These are phyloP conservation scores for Penicillium steckii DNA, from an alignment of 495 filamentous ascomycete genomes.

Conservation along the genomic window DNA sequence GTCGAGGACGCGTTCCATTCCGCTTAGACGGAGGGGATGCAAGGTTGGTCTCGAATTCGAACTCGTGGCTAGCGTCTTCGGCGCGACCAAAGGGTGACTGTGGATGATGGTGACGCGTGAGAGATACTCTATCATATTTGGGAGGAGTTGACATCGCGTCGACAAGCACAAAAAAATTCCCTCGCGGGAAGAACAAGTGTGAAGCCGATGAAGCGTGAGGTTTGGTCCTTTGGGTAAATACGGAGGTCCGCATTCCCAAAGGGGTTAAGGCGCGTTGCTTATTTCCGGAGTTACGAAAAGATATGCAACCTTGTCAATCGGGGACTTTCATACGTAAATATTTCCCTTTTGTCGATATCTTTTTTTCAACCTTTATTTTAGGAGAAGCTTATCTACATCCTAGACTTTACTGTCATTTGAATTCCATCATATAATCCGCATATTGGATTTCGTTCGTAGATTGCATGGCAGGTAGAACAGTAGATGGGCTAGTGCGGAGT, in stretches of 20 bases:
- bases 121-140: conserved; percentile 15
- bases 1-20: conserved; percentile 27
- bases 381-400: no score
- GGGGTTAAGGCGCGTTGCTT: conserved; percentile 25
- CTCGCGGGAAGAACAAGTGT: conserved; percentile 2
- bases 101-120: conserved; percentile 29
- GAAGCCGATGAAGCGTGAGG: neutral
- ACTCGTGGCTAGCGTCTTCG: conserved; percentile 23
- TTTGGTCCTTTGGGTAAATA: conserved; percentile 12
- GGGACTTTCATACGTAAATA: no score
- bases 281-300: no score
- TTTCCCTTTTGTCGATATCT: no score
- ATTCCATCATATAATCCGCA: no score
- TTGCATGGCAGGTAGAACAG: no score
- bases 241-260: conserved; percentile 26
- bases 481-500: no score
- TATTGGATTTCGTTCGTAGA: no score
- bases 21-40: conserved; percentile 30
- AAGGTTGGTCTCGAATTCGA: conserved; percentile 30
- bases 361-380: no score
- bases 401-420: no score
- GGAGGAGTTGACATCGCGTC: conserved; percentile 17
- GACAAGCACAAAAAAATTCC: neutral
- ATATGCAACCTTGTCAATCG: no score
- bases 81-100: conserved; percentile 39